Percentiles rank a stretch among this genome's conserved stretches.
phyloP scores from a whole-genome alignment of 2,329 filamentous ascomycete genomes.

The Davidsoniella australis region DNA sequence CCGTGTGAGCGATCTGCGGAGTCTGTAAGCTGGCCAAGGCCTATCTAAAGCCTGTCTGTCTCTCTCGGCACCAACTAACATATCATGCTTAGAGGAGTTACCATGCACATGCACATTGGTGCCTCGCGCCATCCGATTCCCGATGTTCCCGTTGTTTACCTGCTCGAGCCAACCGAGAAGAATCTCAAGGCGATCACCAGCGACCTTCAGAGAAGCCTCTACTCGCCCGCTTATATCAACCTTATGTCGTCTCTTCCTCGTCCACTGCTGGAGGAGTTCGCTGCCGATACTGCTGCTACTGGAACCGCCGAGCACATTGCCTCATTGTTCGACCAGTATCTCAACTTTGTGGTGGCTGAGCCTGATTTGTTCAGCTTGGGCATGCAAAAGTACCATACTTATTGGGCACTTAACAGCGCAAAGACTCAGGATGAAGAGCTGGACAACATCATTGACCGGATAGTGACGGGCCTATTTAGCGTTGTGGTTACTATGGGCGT shows the following conservation, averaged over 20 bases:
- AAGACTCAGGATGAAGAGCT: conserved; percentile 81
- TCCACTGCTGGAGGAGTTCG: conserved; percentile 86
- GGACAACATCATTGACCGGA: conserved; percentile 71
- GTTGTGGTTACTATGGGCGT: conserved; percentile 96
- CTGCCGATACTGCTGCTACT: conserved; percentile 65
- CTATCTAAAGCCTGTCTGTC: background rate
- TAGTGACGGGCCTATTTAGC: conserved; percentile 93
- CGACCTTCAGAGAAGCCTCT: conserved; percentile 75
- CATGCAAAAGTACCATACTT: conserved; percentile 77
- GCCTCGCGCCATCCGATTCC: conserved; percentile 68
- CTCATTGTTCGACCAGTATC: conserved; percentile 88
- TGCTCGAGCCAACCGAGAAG: conserved; percentile 71
- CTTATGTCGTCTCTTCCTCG: conserved; percentile 88
- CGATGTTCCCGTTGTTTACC: conserved; percentile 88
- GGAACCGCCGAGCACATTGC: conserved; percentile 80
- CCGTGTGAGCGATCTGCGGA: conserved; percentile 77
- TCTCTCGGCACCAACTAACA: background rate
- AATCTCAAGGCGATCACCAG: conserved; percentile 72
- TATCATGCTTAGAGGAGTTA: conserved; percentile 44
- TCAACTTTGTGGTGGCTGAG: conserved; percentile 94
- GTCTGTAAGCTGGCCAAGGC: conserved; percentile 32
- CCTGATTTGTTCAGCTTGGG: conserved; percentile 89
- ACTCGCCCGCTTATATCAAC: conserved; percentile 90
- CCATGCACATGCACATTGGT: conserved; percentile 64
- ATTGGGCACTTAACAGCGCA: conserved; percentile 91